phyloP scores from a whole-genome alignment of 2,329 filamentous ascomycete genomes.

The Diaporthe sp. region DNA sequence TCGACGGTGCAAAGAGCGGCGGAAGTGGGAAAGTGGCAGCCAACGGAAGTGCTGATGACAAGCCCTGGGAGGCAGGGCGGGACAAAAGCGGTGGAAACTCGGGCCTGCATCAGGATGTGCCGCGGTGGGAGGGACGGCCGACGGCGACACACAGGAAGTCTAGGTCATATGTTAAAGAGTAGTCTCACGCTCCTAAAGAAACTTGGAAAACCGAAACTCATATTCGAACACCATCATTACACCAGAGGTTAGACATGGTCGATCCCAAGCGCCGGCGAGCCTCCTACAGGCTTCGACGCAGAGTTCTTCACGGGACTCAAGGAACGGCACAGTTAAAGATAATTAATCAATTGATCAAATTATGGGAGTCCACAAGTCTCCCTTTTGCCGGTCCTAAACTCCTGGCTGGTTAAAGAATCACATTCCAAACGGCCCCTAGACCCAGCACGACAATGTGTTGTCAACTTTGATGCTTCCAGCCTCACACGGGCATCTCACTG shows the following conservation, averaged over 20 bases:
- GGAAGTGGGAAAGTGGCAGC: background rate
- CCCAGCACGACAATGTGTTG: background rate
- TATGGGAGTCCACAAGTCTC: background rate
- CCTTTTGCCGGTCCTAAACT: conserved; percentile 23
- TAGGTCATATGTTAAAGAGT: conserved; percentile 19
- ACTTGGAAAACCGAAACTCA: background rate
- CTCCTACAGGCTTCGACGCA: too few species aligned
- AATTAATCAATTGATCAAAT: background rate
- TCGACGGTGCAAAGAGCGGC: conserved; percentile 41
- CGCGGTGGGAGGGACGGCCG: conserved; percentile 36
- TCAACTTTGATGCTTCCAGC: background rate
- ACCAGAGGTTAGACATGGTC: background rate
- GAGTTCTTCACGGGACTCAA: background rate
- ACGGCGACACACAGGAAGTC: conserved; percentile 33
- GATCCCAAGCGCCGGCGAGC: background rate
- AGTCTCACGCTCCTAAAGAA: background rate
- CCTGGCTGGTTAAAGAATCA: conserved; percentile 18
- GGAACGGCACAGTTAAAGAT: background rate
- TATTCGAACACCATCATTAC: background rate
- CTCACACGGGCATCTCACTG: background rate
- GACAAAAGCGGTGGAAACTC: background rate
- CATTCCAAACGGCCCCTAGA: background rate
- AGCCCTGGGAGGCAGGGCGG: background rate
- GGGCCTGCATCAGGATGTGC: conserved; percentile 16
- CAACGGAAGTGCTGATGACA: background rate